Percentiles rank a stretch among this genome's conserved stretches.
Conservation (phyloP, 2,329 filamentous ascomycete species). For the Neonectria neomacrospora region DNA sequence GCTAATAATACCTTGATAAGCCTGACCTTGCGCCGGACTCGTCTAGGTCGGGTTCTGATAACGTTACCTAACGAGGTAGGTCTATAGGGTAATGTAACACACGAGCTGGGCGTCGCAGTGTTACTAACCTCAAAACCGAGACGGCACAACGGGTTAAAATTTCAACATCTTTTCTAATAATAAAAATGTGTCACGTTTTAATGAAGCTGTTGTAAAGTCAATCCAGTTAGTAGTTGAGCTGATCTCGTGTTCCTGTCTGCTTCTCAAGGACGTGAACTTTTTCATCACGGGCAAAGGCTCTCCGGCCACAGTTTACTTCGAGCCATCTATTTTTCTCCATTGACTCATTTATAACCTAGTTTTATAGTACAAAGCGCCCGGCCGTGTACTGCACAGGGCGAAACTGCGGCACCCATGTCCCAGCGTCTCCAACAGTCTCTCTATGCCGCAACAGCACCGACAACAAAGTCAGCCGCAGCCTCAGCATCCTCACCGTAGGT, state of each 20-base stretch:
- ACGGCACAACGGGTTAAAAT: no score
- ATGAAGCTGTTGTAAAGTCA: neutral
- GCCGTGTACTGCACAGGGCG: neutral
- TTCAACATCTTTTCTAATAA: neutral
- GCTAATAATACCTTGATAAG: no score
- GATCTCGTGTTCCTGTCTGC: neutral
- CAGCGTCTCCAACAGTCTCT: neutral
- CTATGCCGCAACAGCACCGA: conserved; percentile 32
- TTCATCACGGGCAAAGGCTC: no score
- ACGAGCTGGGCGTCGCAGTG: no score
- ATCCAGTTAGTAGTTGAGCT: neutral
- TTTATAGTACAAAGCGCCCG: neutral
- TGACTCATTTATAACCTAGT: conserved; percentile 1
- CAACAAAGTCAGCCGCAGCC: conserved; percentile 45
- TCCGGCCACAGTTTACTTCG: no score
- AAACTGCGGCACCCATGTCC: neutral
- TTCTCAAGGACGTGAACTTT: neutral
- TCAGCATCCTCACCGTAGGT: conserved; percentile 46
- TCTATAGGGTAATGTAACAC: neutral
- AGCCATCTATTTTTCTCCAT: neutral
- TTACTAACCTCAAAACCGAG: neutral
- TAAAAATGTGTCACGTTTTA: neutral
- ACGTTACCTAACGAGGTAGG: no score
- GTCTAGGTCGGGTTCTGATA: neutral
- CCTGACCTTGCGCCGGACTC: neutral